Conservation (phyloP, 1,284 basidiomycete genomes). For the Apiotrichum laibachii region DNA sequence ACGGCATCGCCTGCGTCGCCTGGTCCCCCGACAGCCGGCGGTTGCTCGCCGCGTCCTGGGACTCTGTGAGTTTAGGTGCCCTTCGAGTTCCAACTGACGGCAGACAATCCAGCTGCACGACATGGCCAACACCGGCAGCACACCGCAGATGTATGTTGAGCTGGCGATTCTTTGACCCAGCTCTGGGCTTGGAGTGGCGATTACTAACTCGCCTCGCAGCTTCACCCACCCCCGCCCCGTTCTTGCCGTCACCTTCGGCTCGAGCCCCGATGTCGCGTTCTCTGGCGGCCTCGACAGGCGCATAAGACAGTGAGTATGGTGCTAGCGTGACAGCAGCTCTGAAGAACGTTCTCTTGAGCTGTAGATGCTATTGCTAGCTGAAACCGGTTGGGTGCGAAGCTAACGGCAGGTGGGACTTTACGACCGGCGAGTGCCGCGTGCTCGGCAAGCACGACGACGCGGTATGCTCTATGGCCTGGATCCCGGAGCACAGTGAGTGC, state of each 20-base stretch:
- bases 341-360: neutral
- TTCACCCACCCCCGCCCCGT: constrained; percentile 47
- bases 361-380: neutral
- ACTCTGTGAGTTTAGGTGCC: constrained; percentile 62
- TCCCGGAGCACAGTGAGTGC: constrained; percentile 47
- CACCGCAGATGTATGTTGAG: constrained; percentile 37
- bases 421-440: constrained; percentile 49
- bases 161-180: neutral
- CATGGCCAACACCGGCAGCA: constrained; percentile 34
- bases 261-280: constrained; percentile 45
- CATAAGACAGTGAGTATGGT: constrained; percentile 55
- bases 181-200: neutral
- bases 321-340: no score
- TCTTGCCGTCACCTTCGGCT: constrained; percentile 50
- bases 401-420: constrained; percentile 53
- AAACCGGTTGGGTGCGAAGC: neutral
- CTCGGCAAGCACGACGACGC: constrained; percentile 53
- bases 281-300: constrained; percentile 53
- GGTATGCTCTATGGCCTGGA: constrained; percentile 51
- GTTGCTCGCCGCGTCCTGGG: constrained; percentile 80
- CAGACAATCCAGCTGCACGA: constrained; percentile 50
- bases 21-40: constrained; percentile 80
- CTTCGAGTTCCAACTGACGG: constrained; percentile 52
- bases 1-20: constrained; percentile 73
- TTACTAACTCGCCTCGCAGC: constrained; percentile 17